These are phyloP conservation scores for Conticribra weissflogii DNA, from an alignment of 108 stramenopile species.

Conservation along the genomic window DNA sequence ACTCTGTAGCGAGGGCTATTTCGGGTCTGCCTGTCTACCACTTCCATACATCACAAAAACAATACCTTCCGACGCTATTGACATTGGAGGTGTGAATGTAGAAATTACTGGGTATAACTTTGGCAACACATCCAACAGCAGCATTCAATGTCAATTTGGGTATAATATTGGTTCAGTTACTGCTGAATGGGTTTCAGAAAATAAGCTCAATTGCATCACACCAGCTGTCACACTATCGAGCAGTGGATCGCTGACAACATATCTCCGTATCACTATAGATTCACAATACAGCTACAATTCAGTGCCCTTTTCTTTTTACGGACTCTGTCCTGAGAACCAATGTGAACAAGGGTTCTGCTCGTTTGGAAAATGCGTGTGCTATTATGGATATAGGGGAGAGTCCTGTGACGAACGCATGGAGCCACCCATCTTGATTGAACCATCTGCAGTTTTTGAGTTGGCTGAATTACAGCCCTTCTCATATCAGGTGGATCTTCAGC, in stretches of 20 bases:
- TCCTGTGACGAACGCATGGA: constrained; percentile 23
- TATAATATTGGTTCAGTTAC: neutral
- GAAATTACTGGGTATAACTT: constrained; percentile 22
- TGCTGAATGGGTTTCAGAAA: constrained; percentile 7
- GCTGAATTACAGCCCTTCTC: constrained; percentile 11
- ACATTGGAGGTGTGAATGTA: constrained; percentile 17
- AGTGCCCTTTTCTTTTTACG: constrained; percentile 32
- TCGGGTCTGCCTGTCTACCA: constrained; percentile 13
- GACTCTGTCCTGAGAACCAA: constrained; percentile 21
- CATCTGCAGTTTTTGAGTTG: constrained; percentile 11
- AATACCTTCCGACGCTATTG: constrained; percentile 27
- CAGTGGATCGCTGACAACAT: constrained; percentile 12
- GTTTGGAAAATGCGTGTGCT: constrained; percentile 31
- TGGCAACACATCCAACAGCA: constrained; percentile 10
- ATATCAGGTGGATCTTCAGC: constrained; percentile 20
- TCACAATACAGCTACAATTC: constrained; percentile 22
- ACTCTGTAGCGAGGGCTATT: constrained; percentile 3
- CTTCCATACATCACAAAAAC: constrained; percentile 13
- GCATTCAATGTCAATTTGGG: constrained; percentile 16
- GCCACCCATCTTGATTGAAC: constrained; percentile 17
- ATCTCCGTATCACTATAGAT: constrained; percentile 15
- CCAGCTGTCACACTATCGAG: constrained; percentile 14
- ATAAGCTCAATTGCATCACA: constrained; percentile 17
- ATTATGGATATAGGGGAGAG: constrained; percentile 14
- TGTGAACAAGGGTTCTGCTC: constrained; percentile 34